Evolutionary conservation across 2,329 filamentous ascomycete species (phyloP), one percentile per base, ranked within the genome.

Genomic region (Fusarium pilosicola): DNA sequence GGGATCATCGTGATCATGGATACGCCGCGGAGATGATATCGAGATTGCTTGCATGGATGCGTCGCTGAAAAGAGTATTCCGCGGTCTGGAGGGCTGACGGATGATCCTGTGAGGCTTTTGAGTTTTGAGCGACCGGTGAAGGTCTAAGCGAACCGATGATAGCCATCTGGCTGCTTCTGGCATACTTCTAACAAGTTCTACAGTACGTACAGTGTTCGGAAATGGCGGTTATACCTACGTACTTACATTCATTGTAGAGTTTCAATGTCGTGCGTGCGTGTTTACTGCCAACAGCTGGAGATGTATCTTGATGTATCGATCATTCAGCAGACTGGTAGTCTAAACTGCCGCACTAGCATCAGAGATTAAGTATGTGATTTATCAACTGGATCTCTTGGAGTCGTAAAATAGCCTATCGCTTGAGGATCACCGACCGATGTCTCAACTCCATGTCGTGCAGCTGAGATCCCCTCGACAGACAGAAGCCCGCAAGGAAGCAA

Each of bases 61-160:
- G 30, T 26, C 32, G 48, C 68, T 56, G 39, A 70, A 70, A 70
- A 42, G 51, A 65, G 67, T 68, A 42, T 65, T 57, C 65, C 67
- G 67, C 42, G 39, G 39, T 38, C 22, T 65, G 41, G 28, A 46
- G 39, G 39, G 49, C 65, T 64, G 49, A 42, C 28, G 44, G 57
- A 39, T 26, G 44, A 64, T 60, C 62, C 9, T 67, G 44, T 60
- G 28, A 32, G 44, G 49, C 44, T 51, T 51, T 51, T 51, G 48
- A 34, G 30, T 51, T 36, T 63, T 58, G 34, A 65, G 51, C 52
- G 52, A 65, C 52, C 59, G 67, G 67, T 59, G 22, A 70, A 52
- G 26, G 45, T 34, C 26, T 39, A 39, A 41, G 65, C 42, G 34
- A 60, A 56, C 59, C 34, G 52, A 67, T 41, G 39, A 30, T 52